Conservation (phyloP, 2,329 filamentous ascomycete genomes). For the Lizonia empirigonia region DNA sequence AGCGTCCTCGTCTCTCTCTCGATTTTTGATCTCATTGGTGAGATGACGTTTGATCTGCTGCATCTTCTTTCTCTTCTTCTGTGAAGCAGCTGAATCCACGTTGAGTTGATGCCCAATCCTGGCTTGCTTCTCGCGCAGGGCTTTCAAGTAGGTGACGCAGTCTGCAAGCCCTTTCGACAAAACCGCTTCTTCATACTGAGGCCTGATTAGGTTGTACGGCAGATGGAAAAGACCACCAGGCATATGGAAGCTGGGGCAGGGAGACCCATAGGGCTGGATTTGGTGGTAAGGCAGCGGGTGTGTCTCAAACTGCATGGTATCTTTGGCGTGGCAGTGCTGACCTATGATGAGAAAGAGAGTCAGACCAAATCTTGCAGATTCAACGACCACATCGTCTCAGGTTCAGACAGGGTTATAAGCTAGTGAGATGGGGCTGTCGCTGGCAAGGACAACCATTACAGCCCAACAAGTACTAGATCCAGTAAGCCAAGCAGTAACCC, state of each 20-base stretch:
- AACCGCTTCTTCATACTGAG: conserved; percentile 31
- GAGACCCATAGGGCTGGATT: neutral
- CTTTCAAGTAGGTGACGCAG: conserved; percentile 40
- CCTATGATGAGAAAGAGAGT: neutral
- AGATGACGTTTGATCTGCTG: conserved; percentile 36
- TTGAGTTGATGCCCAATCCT: conserved; percentile 31
- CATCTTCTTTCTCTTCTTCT: conserved; percentile 41
- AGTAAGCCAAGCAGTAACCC: conserved; percentile 1
- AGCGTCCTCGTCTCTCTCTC: conserved; percentile 38
- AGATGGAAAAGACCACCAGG: neutral
- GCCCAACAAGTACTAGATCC: neutral
- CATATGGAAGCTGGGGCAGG: neutral
- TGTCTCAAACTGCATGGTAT: conserved; percentile 1
- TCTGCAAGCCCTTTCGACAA: conserved; percentile 39
- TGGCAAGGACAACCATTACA: neutral
- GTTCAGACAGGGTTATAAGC: conserved; percentile 11
- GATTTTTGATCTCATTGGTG: conserved; percentile 39
- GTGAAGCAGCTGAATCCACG: conserved; percentile 14
- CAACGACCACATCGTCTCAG: neutral
- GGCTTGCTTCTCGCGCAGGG: conserved; percentile 39
- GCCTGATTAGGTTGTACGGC: conserved; percentile 5
- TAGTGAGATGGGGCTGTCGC: neutral
- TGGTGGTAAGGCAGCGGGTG: neutral
- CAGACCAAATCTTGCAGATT: neutral
- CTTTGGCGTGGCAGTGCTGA: neutral